Evolutionary conservation across 1,284 basidiomycete genomes (phyloP), one percentile per base, ranked within the genome.

Genomic region (Porogramme epimiltina): DNA sequence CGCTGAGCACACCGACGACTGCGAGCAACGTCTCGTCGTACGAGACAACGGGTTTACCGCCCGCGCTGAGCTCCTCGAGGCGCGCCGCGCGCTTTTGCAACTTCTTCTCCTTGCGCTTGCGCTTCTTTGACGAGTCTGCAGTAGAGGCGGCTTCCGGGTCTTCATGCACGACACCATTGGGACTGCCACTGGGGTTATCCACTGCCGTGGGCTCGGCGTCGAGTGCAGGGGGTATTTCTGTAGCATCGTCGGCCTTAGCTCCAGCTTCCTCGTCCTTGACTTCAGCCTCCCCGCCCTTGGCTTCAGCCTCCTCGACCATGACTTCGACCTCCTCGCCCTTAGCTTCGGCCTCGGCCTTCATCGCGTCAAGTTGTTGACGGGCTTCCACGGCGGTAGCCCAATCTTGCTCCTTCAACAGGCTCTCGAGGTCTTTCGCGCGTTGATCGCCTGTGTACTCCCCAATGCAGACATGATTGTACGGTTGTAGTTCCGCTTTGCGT

Each of bases 391-490:
- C 48, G 20, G 67, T 62, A 16, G 42, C 38, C 61, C 53, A 59
- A 9, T 58, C 52, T 33, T 54, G 55, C 43, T 59, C 56, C 20
- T 53, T 53, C 53, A 57, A 53, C 28, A 72, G 48, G 20, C 56
- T 54, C 11, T 58, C 67, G 16, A 85, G 51, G 63, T 87, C 85
- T 15, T 58, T 60, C 20, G 67, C 68, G 13, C 85, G 76, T 60
- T 70, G 69, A 4, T 67, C 64, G 1, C 68, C 68, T 9, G 76
- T 72, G 62, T 91, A 93, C 63, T 92, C 90, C 2, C 73, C 74
- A 52, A 93, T 77, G 61, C 84, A 88, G 16, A 92, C 69, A 61
- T 93, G 90, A 63, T 89, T 93, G 72, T 80, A 88, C 0, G 91
- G 92, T 63, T 95, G 93, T 25, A 90, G 71, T 18, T 73, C 76